Evolutionary conservation across 257 asterid genomes (phyloP).

Genomic region (Asclepias syriaca): DNA sequence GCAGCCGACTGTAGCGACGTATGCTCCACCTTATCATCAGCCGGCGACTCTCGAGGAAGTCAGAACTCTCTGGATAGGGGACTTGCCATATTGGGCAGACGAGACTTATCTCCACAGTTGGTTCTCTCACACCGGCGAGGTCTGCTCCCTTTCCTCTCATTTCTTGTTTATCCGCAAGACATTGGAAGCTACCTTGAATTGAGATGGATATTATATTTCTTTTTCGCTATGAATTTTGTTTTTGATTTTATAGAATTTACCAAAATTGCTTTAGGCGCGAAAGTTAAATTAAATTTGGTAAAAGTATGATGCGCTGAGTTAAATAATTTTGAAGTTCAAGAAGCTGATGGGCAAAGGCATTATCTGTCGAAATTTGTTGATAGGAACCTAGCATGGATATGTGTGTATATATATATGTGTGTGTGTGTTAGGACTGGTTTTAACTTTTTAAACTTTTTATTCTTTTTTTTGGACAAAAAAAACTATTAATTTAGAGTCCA

Average conservation of each 20-base stretch:
- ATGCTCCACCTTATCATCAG: slow-evolving; percentile 79
- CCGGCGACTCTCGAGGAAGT: slow-evolving; percentile 93
- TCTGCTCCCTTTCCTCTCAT: slow-evolving; percentile 1
- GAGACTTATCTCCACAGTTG: slow-evolving; percentile 86
- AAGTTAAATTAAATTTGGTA: background rate
- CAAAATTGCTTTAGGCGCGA: background rate
- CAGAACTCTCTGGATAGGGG: slow-evolving; percentile 99
- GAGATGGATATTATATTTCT: background rate
- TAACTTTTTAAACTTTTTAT: background rate
- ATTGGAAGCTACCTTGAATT: background rate
- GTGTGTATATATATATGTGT: too few relatives aligned
- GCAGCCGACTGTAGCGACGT: slow-evolving; percentile 15
- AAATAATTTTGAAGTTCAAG: background rate
- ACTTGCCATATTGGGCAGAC: slow-evolving; percentile 98
- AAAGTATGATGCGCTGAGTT: background rate
- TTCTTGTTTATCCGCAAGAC: too few relatives aligned
- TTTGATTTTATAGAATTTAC: background rate
- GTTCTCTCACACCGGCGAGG: slow-evolving; percentile 89
- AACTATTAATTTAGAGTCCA: background rate
- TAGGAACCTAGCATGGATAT: background rate
- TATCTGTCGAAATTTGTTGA: background rate
- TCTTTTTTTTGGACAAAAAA: background rate
- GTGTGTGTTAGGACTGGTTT: background rate
- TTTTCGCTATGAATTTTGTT: background rate
- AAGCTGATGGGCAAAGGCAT: background rate